phyloP scores from a whole-genome alignment of 2,329 filamentous ascomycete genomes.

The Trichoderma semiorbis region DNA sequence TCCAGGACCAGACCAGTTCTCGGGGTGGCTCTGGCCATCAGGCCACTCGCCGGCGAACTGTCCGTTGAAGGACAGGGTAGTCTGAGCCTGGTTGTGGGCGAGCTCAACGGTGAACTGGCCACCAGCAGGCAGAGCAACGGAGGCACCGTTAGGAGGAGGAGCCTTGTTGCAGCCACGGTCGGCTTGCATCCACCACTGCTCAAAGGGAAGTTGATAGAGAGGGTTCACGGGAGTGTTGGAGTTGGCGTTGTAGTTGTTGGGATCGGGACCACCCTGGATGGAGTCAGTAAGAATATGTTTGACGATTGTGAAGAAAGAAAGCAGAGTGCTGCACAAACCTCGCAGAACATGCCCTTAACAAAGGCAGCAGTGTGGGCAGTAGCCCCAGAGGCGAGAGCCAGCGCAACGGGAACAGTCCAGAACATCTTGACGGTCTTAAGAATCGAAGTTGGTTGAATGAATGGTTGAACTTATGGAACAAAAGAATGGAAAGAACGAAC shows the following conservation, averaged over 20 bases:
- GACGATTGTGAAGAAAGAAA: not conserved
- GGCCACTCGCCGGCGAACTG: conserved; percentile 38
- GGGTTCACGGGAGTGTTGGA: conserved; percentile 41
- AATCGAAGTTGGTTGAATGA: not conserved
- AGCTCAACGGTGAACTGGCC: conserved; percentile 45
- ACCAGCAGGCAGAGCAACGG: conserved; percentile 43
- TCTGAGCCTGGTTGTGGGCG: conserved; percentile 44
- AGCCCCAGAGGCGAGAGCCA: conserved; percentile 20
- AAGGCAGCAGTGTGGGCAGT: conserved; percentile 22
- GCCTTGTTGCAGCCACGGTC: conserved; percentile 41
- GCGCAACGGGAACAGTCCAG: conserved; percentile 14
- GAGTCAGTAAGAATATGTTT: not conserved
- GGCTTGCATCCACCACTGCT: conserved; percentile 47
- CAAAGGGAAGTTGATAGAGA: conserved; percentile 38
- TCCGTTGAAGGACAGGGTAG: conserved; percentile 41
- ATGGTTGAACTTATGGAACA: not conserved
- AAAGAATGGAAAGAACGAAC: not conserved
- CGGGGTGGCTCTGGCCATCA: conserved; percentile 40
- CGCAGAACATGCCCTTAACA: conserved; percentile 25
- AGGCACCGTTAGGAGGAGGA: conserved; percentile 24
- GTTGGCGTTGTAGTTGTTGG: conserved; percentile 36
- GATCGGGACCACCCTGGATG: conserved; percentile 24
- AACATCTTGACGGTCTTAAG: conserved; percentile 11
- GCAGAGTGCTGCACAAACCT: conserved; percentile 8
- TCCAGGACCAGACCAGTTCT: conserved; percentile 39